Percentiles rank a stretch among this genome's conserved stretches.
phyloP scores from a whole-genome alignment of 1,284 basidiomycete genomes.

The Apiotrichum sp. region DNA sequence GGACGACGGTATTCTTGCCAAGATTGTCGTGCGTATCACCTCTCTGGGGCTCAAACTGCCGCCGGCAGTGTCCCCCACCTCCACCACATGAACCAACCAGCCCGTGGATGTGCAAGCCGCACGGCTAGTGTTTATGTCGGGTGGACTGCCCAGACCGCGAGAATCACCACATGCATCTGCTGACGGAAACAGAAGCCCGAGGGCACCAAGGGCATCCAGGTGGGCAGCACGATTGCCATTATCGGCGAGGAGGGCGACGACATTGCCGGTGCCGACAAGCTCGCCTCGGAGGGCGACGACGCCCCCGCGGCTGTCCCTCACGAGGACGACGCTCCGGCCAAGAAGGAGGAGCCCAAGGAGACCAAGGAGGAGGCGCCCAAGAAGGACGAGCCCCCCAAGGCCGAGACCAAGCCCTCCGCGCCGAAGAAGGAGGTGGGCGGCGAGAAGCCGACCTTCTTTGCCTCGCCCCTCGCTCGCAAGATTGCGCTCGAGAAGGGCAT shows the following conservation, averaged over 20 bases:
- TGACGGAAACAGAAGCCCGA: slow-evolving; percentile 48
- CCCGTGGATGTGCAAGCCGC: too few relatives aligned
- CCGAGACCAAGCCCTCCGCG: slow-evolving; percentile 8
- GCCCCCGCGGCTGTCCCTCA: slow-evolving; percentile 42
- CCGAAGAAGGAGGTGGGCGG: slow-evolving; percentile 16
- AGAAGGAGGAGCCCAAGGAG: slow-evolving; percentile 32
- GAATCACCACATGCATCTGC: too few relatives aligned
- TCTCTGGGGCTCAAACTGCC: slow-evolving; percentile 55
- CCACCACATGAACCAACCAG: background rate
- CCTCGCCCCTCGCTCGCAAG: slow-evolving; percentile 91
- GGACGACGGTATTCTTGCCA: slow-evolving; percentile 91
- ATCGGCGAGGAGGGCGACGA: slow-evolving; percentile 92
- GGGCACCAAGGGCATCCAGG: slow-evolving; percentile 77
- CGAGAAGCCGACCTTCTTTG: slow-evolving; percentile 70
- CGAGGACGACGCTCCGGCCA: slow-evolving; percentile 23
- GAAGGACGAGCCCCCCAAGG: slow-evolving; percentile 43
- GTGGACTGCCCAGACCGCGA: too few relatives aligned
- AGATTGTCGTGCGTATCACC: slow-evolving; percentile 57
- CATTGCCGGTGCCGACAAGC: slow-evolving; percentile 67
- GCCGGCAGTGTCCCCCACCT: slow-evolving; percentile 3
- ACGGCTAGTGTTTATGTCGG: too few relatives aligned
- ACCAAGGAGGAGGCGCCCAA: slow-evolving; percentile 49
- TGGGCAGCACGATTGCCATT: slow-evolving; percentile 84
- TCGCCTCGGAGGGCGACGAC: slow-evolving; percentile 56
- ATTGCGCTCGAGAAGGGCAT: slow-evolving; percentile 93